A percentile compares a stretch with the other conserved stretches of the same genome.
These are phyloP conservation scores for Lizonia empirigonia DNA, from an alignment of 2,329 filamentous ascomycete genomes.

Conservation along the genomic window DNA sequence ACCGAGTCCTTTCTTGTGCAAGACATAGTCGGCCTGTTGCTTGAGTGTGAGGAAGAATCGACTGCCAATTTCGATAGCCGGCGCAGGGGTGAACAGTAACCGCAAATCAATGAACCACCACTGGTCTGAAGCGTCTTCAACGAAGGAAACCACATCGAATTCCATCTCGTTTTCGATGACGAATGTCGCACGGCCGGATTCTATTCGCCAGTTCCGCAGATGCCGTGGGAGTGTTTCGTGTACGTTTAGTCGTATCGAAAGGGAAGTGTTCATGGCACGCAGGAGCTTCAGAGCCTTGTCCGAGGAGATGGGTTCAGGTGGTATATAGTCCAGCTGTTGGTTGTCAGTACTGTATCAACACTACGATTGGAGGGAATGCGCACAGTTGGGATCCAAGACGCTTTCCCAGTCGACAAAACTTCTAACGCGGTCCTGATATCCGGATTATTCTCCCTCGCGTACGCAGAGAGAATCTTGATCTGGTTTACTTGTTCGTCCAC, in stretches of 20 bases:
- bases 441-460: slow-evolving; percentile 81
- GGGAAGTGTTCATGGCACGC: slow-evolving; percentile 79
- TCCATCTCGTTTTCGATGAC: slow-evolving; percentile 84
- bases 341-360: slow-evolving; percentile 7
- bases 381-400: slow-evolving; percentile 79
- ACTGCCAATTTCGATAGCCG: slow-evolving; percentile 62
- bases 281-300: slow-evolving; percentile 76
- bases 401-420: slow-evolving; percentile 77
- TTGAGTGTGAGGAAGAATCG: slow-evolving; percentile 71
- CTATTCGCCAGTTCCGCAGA: slow-evolving; percentile 78
- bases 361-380: slow-evolving; percentile 37
- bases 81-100: slow-evolving; percentile 75
- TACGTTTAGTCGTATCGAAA: slow-evolving; percentile 82
- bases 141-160: slow-evolving; percentile 86
- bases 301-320: slow-evolving; percentile 71
- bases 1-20: slow-evolving; percentile 71
- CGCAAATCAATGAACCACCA: slow-evolving; percentile 95
- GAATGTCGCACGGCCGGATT: slow-evolving; percentile 89
- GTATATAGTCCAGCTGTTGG: slow-evolving; percentile 73
- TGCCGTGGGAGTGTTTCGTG: slow-evolving; percentile 81
- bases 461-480: slow-evolving; percentile 73
- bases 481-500: slow-evolving; percentile 67
- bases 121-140: slow-evolving; percentile 80
- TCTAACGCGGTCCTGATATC: slow-evolving; percentile 90
- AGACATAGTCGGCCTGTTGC: slow-evolving; percentile 70